Base-by-base conservation (phyloP, 2,329 filamentous ascomycete species). In the Arthrobotrys pseudoclavata region DNA sequence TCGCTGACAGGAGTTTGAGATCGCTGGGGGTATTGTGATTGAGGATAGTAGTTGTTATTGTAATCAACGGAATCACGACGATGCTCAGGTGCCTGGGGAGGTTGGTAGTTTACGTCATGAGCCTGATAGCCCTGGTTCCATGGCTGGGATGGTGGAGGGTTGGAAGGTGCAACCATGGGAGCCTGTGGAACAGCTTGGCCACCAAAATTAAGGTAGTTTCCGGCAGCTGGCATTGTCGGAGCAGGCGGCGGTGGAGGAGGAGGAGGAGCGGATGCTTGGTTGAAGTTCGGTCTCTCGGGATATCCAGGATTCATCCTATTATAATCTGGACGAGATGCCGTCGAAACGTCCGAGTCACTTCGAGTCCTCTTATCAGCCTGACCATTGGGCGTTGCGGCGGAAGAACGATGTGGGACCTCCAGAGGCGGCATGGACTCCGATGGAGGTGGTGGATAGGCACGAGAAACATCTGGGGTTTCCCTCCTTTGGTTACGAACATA, bases 401-500 rank as follows among this genome's bases (percentile, higher is more conserved):
- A 69, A 20, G 74, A 70, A 57, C 79, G 68, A 10, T 81, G 80
- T 12, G 80, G 80, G 52, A 81, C 79, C 55, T 80, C 79, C 20
- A 80, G 75, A 5, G 79, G 78, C 45, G 79, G 80, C 18, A 74
- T 69, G 12, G 72, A 52, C n/a, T 76, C 72, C 22, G 70, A 75
- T 4, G 64, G 71, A 37, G 52, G 47, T 4, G 57, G 72, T 26
- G 71, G 72, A 20, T 76, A 76, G 1, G 66, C 48, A 60, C 72
- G 72, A 20, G 66, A 61, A 22, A 76, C 60, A 29, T 76, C 72
- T 31, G 72, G 72, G 4, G 72, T 76, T 20, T 76, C 72, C 18
- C 72, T 63, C 66, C 72, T 64, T 45, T 76, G 72, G 52, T 76
- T 76, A 22, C 72, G 72, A 47, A 76, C 72, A 18, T 85, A 86